Base-by-base conservation (phyloP, 2,329 filamentous ascomycete genomes). In the Septoria linicola region DNA sequence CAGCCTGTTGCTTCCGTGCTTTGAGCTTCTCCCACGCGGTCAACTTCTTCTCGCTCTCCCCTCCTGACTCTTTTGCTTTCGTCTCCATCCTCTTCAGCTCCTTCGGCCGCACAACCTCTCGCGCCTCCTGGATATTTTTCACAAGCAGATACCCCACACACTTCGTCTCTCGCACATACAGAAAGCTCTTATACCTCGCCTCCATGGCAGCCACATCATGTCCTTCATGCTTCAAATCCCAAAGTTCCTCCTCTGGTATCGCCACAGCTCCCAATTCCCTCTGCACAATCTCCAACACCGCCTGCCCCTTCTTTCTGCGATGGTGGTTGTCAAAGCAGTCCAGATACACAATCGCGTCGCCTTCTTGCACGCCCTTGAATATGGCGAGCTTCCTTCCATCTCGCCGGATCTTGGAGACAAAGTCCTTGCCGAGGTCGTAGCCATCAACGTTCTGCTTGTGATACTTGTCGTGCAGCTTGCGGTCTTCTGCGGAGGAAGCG, bases 141-240 rank as follows among this genome's bases (percentile, higher is more conserved):
- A 76, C 79, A 21, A 87, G 70, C 63, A 81, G 80, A 14, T 82
- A 70, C 2, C 81, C 83, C 7, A 86, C 73, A 60, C 83, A 86
- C 57, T 80, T 84, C 42, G 76, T 76, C 31, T 78, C 77, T 51
- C 76, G 76, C 52, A 86, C 72, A 61, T 85, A 83, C 21, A 87
- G 60, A 59, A 82, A 86, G 8, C 79, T 75, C 60, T 80, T 82
- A 68, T 79, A 85, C 42, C 77, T 66, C 79, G 72, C 54, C 61
- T 62, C 51, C n/a, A 19, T 49, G 36, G 39, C 8, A 21, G 51
- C 36, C 34, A 48, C 60, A 19, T 67, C 53, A 23, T 2, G 10
- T 59, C 59, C 23, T 67, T 59, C 58, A 64, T 70, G 58, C 68
- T 76, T 35, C 2, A 31, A 27, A 59, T 77, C 76, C 82, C 82